Percentiles rank a stretch among this genome's conserved stretches.
Evolutionary conservation across 2,329 filamentous ascomycete species (phyloP).

Genomic region (Epichloe festucae): DNA sequence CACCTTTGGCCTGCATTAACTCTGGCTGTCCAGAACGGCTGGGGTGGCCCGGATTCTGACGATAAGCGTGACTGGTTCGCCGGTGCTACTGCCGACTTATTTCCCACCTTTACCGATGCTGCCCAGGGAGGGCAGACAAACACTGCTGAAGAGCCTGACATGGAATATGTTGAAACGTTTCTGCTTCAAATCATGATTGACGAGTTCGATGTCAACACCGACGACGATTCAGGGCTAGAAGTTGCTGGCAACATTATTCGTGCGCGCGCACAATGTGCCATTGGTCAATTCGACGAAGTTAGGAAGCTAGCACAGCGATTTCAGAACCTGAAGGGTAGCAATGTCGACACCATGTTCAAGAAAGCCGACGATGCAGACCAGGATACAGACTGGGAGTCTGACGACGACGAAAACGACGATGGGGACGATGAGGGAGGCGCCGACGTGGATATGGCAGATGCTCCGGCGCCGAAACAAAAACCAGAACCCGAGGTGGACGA

Average conservation of each 20-base stretch:
- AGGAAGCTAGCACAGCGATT: slow-evolving; percentile 50
- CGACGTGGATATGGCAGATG: slow-evolving; percentile 58
- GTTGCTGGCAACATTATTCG: slow-evolving; percentile 62
- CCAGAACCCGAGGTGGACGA: slow-evolving; percentile 61
- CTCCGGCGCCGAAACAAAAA: slow-evolving; percentile 51
- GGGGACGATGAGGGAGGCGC: slow-evolving; percentile 42
- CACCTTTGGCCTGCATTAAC: slow-evolving; percentile 81
- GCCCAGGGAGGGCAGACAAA: slow-evolving; percentile 14
- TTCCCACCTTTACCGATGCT: slow-evolving; percentile 48
- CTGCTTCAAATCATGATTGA: slow-evolving; percentile 86
- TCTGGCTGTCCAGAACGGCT: slow-evolving; percentile 73
- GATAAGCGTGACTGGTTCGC: slow-evolving; percentile 97
- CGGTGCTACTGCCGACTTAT: slow-evolving; percentile 71
- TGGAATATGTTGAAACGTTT: slow-evolving; percentile 70
- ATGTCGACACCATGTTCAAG: slow-evolving; percentile 39
- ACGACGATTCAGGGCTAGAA: slow-evolving; percentile 71
- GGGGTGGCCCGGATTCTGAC: slow-evolving; percentile 69
- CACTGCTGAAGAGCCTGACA: slow-evolving; percentile 43
- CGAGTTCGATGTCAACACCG: slow-evolving; percentile 86
- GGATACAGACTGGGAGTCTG: slow-evolving; percentile 49
- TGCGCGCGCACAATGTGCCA: slow-evolving; percentile 49
- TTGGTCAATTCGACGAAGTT: slow-evolving; percentile 54
- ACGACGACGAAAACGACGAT: slow-evolving; percentile 48
- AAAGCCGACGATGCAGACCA: slow-evolving; percentile 41
- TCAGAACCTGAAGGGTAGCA: slow-evolving; percentile 46